A percentile compares a stretch with the other conserved stretches of the same genome.
These are phyloP conservation scores for Isatis tinctoria DNA, from an alignment of 345 rosid species.

Conservation along the genomic window DNA sequence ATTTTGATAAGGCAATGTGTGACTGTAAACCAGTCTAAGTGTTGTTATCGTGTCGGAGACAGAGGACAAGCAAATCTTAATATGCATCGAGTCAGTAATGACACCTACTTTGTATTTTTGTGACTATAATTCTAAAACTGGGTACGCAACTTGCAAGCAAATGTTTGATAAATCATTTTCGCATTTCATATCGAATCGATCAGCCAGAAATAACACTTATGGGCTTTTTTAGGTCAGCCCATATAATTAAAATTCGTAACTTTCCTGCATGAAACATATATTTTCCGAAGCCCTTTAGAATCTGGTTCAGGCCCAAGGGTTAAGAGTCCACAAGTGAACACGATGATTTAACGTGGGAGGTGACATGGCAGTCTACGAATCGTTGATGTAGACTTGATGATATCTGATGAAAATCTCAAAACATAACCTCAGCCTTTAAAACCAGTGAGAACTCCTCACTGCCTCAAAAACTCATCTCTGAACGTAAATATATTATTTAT, in stretches of 20 bases:
- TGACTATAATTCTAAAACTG: background rate
- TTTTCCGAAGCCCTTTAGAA: background rate
- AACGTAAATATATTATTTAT: background rate
- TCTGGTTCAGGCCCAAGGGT: constrained; percentile 3
- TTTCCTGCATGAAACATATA: background rate
- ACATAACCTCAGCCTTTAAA: constrained; percentile 23
- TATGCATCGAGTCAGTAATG: background rate
- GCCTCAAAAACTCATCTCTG: constrained; percentile 7
- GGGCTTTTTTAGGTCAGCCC: background rate
- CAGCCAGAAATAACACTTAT: background rate
- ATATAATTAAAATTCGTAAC: background rate
- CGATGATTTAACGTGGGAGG: background rate
- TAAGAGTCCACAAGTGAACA: background rate
- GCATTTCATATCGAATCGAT: background rate
- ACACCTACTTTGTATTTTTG: background rate
- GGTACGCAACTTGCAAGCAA: background rate
- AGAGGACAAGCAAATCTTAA: constrained; percentile 15
- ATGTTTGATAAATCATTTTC: background rate
- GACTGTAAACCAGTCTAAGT: constrained; percentile 9
- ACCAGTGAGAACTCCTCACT: background rate
- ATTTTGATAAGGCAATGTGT: constrained; percentile 26
- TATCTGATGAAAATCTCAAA: constrained; percentile 22
- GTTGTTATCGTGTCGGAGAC: constrained; percentile 12
- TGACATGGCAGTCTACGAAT: background rate
- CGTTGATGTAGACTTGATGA: constrained; percentile 15